A percentile compares a stretch with the other conserved stretches of the same genome.
phyloP scores from a whole-genome alignment of 1,284 basidiomycete species.

The Ceratobasidium sp. region DNA sequence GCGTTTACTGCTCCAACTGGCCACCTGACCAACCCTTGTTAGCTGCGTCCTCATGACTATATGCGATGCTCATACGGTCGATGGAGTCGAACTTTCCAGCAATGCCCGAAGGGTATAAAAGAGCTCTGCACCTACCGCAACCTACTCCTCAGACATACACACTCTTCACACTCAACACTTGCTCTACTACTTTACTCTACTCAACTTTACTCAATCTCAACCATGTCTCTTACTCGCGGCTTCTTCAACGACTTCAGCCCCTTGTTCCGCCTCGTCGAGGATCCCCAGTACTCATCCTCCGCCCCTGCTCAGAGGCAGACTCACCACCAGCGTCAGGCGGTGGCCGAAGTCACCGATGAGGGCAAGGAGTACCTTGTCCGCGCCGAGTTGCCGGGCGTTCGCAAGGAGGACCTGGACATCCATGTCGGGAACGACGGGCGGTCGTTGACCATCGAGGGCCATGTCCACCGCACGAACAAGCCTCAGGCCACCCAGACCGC shows the following conservation, averaged over 20 bases:
- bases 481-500: not conserved
- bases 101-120: constrained; percentile 12
- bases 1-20: constrained; percentile 11
- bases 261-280: constrained; percentile 44
- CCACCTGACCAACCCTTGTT: constrained; percentile 4
- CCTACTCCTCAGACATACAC: constrained; percentile 7
- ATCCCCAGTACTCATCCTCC: constrained; percentile 19
- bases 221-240: constrained; percentile 44
- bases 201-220: constrained; percentile 1
- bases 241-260: constrained; percentile 43
- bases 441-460: constrained; percentile 45
- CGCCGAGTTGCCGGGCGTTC: constrained; percentile 46
- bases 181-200: constrained; percentile 7
- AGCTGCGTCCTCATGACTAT: not conserved
- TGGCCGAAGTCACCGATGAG: constrained; percentile 43
- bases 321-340: constrained; percentile 34
- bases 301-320: constrained; percentile 7
- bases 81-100: constrained; percentile 26
- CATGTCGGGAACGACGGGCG: constrained; percentile 44
- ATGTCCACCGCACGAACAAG: constrained; percentile 25
- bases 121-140: not conserved
- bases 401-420: constrained; percentile 46
- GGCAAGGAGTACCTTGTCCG: constrained; percentile 43
- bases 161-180: constrained; percentile 5
- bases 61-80: not conserved